Conservation (phyloP, 1,284 basidiomycete genomes). For the Trichosporon sp. region DNA sequence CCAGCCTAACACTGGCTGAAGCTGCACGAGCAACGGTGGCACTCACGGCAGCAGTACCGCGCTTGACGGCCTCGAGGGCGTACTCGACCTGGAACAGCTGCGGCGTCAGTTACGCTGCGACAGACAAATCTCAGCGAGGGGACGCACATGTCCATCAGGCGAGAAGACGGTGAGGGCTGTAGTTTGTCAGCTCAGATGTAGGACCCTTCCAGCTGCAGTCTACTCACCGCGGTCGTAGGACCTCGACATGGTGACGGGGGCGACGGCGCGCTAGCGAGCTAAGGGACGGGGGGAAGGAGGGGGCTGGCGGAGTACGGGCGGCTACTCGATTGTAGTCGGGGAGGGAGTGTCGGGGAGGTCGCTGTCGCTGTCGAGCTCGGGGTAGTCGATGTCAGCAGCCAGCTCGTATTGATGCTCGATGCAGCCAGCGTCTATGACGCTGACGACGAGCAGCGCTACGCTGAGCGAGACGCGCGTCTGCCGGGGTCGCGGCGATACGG, state of each 20-base stretch:
- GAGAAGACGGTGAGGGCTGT: slow-evolving; percentile 80
- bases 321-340: neutral
- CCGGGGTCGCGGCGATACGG: neutral
- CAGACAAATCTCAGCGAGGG: neutral
- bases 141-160: slow-evolving; percentile 73
- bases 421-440: slow-evolving; percentile 2
- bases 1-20: too few relatives aligned
- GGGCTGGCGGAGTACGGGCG: neutral
- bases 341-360: neutral
- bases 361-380: neutral
- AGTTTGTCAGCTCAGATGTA: neutral
- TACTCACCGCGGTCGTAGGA: slow-evolving; percentile 51
- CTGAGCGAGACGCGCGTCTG: slow-evolving; percentile 3
- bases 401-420: neutral
- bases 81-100: slow-evolving; percentile 75
- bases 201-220: neutral
- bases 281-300: neutral
- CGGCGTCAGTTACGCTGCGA: neutral
- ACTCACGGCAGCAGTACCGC: slow-evolving; percentile 93
- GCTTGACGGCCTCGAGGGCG: slow-evolving; percentile 91
- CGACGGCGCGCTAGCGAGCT: slow-evolving; percentile 3
- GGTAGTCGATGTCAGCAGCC: neutral
- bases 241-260: slow-evolving; percentile 45
- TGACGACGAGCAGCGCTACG: neutral
- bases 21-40: neutral